A percentile compares a stretch with the other conserved stretches of the same genome.
Evolutionary conservation across 208 protist genomes (phyloP).

Genomic region (Balamuthia mandrillaris): DNA sequence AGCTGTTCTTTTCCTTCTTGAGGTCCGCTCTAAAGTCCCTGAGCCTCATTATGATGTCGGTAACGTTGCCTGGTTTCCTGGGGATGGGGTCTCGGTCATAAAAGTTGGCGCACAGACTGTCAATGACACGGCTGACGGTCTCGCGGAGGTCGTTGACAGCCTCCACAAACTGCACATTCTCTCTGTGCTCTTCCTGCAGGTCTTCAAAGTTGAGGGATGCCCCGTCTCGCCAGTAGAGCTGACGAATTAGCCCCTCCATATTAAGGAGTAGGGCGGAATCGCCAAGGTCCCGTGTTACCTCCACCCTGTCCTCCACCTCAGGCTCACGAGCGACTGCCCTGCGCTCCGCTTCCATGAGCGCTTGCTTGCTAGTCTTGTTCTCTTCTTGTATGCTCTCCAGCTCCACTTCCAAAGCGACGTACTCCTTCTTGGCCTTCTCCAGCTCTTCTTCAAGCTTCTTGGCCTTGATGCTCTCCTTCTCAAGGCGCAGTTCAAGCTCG

Average conservation of each 20-base stretch:
- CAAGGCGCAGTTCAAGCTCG: constrained; percentile 26
- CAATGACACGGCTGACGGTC: neutral
- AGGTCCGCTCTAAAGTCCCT: neutral
- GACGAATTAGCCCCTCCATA: neutral
- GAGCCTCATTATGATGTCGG: neutral
- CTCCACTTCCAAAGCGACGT: constrained; percentile 17
- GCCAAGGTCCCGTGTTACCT: no score
- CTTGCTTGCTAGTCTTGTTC: neutral
- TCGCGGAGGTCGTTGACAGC: constrained; percentile 36
- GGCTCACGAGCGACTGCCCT: neutral
- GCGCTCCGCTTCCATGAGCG: neutral
- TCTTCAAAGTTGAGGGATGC: constrained; percentile 7
- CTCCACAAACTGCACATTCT: constrained; percentile 26
- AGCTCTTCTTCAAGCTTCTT: constrained; percentile 22
- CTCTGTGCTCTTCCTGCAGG: constrained; percentile 24
- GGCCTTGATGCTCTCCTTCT: neutral
- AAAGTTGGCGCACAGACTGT: neutral
- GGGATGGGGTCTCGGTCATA: constrained; percentile 17
- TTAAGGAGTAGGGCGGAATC: constrained; percentile 1
- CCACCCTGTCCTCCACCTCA: no score
- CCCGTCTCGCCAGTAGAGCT: constrained; percentile 21
- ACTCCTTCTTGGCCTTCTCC: neutral
- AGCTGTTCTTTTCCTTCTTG: constrained; percentile 12
- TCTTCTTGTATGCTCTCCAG: neutral
- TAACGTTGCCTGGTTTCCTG: neutral